Evolutionary conservation across 148 eudicot genomes (phyloP).

Genomic region (Hydrangea macrophylla): DNA sequence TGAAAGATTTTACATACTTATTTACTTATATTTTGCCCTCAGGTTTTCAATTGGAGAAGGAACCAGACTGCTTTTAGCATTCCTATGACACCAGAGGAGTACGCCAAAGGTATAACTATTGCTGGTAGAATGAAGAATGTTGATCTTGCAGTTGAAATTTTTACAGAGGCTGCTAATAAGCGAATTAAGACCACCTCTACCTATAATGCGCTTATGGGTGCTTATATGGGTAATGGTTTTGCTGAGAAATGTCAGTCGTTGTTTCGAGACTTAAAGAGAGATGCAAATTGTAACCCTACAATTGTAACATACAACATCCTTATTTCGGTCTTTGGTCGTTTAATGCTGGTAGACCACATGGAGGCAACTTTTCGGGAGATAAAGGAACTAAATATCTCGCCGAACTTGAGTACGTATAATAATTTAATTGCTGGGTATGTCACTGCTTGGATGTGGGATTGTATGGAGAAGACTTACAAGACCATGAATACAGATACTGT

Average conservation of each 20-base stretch:
- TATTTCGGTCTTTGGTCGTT: constrained; percentile 62
- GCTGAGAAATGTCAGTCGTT: constrained; percentile 50
- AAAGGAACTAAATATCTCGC: constrained; percentile 41
- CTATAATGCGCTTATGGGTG: constrained; percentile 80
- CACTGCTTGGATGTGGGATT: constrained; percentile 95
- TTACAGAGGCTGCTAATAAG: constrained; percentile 53
- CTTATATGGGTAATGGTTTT: constrained; percentile 51
- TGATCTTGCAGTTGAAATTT: constrained; percentile 62
- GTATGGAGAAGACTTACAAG: constrained; percentile 63
- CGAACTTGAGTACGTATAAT: constrained; percentile 59
- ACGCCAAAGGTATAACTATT: constrained; percentile 57
- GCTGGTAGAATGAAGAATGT: constrained; percentile 64
- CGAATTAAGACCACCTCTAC: constrained; percentile 34
- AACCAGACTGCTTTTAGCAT: constrained; percentile 26
- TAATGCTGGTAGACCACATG: constrained; percentile 80
- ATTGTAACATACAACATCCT: constrained; percentile 79
- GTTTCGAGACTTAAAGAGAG: constrained; percentile 60
- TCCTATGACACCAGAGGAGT: constrained; percentile 68
- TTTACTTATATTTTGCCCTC: background rate
- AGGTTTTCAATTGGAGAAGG: constrained; percentile 86
- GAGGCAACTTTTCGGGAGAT: constrained; percentile 62
- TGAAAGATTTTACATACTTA: background rate
- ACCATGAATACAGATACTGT: constrained; percentile 44
- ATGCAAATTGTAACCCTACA: constrained; percentile 54
- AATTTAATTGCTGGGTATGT: constrained; percentile 72